A percentile compares a stretch with the other conserved stretches of the same genome.
phyloP scores from a whole-genome alignment of 2,329 filamentous ascomycete species.

The Fusarium camptoceras region DNA sequence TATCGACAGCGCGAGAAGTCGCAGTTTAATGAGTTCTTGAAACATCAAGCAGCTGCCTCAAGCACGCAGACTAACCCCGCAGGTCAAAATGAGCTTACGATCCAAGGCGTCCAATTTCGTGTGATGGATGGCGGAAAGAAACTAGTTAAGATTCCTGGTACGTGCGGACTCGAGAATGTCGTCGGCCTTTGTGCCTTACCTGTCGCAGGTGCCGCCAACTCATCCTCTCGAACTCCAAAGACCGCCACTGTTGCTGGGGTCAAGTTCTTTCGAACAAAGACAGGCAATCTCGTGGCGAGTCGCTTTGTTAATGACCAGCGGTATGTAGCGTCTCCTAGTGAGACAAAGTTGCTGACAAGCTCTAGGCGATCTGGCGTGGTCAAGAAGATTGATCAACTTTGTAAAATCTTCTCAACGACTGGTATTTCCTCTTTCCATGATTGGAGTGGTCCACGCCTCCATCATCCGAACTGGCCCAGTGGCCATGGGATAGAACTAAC shows the following conservation, averaged over 20 bases:
- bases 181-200: slow-evolving; percentile 44
- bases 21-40: slow-evolving; percentile 60
- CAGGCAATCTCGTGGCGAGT: slow-evolving; percentile 85
- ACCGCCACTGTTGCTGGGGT: slow-evolving; percentile 78
- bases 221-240: slow-evolving; percentile 78
- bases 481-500: slow-evolving; percentile 62
- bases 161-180: slow-evolving; percentile 18
- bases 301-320: slow-evolving; percentile 80
- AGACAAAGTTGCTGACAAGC: slow-evolving; percentile 53
- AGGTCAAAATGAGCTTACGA: slow-evolving; percentile 69
- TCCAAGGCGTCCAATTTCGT: slow-evolving; percentile 79
- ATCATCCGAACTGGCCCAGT: slow-evolving; percentile 48
- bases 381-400: slow-evolving; percentile 78
- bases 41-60: slow-evolving; percentile 41
- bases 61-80: slow-evolving; percentile 42
- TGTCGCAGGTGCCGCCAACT: slow-evolving; percentile 66
- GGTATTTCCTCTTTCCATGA: slow-evolving; percentile 68
- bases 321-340: slow-evolving; percentile 63
- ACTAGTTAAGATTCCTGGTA: slow-evolving; percentile 79
- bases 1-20: slow-evolving; percentile 69
- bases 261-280: slow-evolving; percentile 86
- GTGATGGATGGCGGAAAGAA: slow-evolving; percentile 85
- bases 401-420: slow-evolving; percentile 77
- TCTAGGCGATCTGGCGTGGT: slow-evolving; percentile 63
- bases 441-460: slow-evolving; percentile 38